Evolutionary conservation across 148 eudicot species (phyloP).

Genomic region (Fallopia convolvulus): DNA sequence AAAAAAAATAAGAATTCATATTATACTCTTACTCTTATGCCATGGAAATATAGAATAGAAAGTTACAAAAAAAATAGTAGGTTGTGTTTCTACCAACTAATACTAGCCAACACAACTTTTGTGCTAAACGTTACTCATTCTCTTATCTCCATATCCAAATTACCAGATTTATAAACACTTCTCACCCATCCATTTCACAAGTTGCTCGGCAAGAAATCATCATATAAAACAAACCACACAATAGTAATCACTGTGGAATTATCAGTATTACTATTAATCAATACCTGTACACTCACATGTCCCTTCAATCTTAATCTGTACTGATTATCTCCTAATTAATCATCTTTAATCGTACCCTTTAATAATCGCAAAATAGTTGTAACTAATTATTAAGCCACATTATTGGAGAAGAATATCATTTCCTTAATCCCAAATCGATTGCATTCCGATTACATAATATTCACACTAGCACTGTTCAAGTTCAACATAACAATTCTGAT

Average conservation of each 20-base stretch:
- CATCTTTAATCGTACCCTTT: background rate
- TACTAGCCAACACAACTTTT: too few relatives aligned
- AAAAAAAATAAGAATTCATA: too few relatives aligned
- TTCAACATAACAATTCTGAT: background rate
- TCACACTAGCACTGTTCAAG: background rate
- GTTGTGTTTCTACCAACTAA: too few relatives aligned
- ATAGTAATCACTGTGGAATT: background rate
- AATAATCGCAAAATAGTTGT: background rate
- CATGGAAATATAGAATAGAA: too few relatives aligned
- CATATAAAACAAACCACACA: background rate
- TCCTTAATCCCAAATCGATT: background rate
- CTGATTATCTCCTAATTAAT: background rate
- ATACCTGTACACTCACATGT: conserved; percentile 3
- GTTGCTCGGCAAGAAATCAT: background rate
- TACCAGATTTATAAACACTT: too few relatives aligned
- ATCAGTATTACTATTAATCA: background rate
- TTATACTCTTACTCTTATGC: too few relatives aligned
- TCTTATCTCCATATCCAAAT: too few relatives aligned
- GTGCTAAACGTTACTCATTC: too few relatives aligned
- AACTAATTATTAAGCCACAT: conserved; percentile 3
- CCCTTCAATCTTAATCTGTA: background rate
- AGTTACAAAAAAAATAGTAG: too few relatives aligned
- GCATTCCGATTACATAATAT: background rate
- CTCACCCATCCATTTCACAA: too few relatives aligned
- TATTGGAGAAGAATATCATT: background rate